Percentiles rank a stretch among this genome's conserved stretches.
phyloP scores from a whole-genome alignment of 2,329 filamentous ascomycete species.

The Atkinsonella texensis region DNA sequence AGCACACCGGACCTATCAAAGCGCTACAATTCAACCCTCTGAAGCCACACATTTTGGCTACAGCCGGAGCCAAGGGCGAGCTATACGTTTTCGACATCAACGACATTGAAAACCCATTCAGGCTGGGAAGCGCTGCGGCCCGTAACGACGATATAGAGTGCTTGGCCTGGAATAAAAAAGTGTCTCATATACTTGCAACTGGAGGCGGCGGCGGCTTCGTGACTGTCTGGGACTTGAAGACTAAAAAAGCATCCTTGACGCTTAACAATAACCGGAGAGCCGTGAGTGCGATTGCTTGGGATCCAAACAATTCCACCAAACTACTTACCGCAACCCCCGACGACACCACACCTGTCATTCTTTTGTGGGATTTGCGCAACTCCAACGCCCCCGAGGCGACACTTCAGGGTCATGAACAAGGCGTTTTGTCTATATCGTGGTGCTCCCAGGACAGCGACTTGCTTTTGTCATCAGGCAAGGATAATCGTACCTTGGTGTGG shows the following conservation, averaged over 20 bases:
- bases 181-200: slow-evolving; percentile 89
- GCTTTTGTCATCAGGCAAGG: slow-evolving; percentile 86
- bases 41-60: slow-evolving; percentile 81
- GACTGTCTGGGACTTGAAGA: slow-evolving; percentile 97
- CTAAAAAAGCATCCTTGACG: slow-evolving; percentile 92
- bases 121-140: slow-evolving; percentile 75
- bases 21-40: slow-evolving; percentile 93
- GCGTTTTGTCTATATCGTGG: slow-evolving; percentile 90
- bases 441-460: slow-evolving; percentile 83
- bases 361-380: slow-evolving; percentile 91
- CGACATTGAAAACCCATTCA: slow-evolving; percentile 77
- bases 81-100: slow-evolving; percentile 93
- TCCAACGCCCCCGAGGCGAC: slow-evolving; percentile 87
- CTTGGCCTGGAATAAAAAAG: slow-evolving; percentile 96
- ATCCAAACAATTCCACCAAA: slow-evolving; percentile 89
- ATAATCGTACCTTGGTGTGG: slow-evolving; percentile 92
- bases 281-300: slow-evolving; percentile 93
- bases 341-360: slow-evolving; percentile 76
- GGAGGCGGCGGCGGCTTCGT: slow-evolving; percentile 90
- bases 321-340: slow-evolving; percentile 85
- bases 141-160: slow-evolving; percentile 93
- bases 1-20: slow-evolving; percentile 89
- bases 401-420: slow-evolving; percentile 85
- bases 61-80: slow-evolving; percentile 88
- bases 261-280: slow-evolving; percentile 92